Evolutionary conservation across 202 grass and related monocot genomes (phyloP), one percentile per base, ranked within the genome.

Genomic region (Sporobolus alterniflorus): DNA sequence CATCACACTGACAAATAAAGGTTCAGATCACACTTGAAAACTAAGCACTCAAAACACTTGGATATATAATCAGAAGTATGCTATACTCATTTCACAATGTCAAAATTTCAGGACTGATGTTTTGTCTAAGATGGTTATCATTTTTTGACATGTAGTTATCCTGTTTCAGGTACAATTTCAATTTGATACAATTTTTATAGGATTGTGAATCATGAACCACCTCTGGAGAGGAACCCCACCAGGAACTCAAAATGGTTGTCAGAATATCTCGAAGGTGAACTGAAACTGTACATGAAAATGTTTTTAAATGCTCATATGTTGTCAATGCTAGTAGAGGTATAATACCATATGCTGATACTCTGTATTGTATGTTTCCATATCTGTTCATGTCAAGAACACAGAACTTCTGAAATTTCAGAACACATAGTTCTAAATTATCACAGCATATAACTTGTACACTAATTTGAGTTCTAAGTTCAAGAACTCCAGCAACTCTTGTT

Each of bases 241-340:
- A 4, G 36, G 86, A 98, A 93, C 68, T 95, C 92, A 2, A 90
- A 89, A 89, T 98, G 95, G 95, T 90, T 98, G 76, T 83, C 88
- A 14, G 90, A 98, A 69, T 95, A 98, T 79, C 92, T 98, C 15
- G 75, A 91, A 94, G 92, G 95, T 94, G 36, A 71, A 77, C 24
- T 71, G 31, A 75, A 18, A 44, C 21, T 33, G 60, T 76, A 77
- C 75, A 46, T 18, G 5, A 2, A 63, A 24, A 71, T 28, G 9
- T 36, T 77, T 2, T 34, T 42, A 18, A 21, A 24, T 64, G 24
- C 7, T 48, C 51, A 54, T 54, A n/a, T 3, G 21, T 22, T 22
- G 18, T 52, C 49, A 52, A 52, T 52, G 49, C 49, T n/a, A n/a
- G n/a, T n/a, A n/a, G n/a, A n/a, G n/a, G n/a, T n/a, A n/a, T n/a